A percentile compares a stretch with the other conserved stretches of the same genome.
Conservation (phyloP, 208 protist species). For the Trypanosomatidae sp. region DNA sequence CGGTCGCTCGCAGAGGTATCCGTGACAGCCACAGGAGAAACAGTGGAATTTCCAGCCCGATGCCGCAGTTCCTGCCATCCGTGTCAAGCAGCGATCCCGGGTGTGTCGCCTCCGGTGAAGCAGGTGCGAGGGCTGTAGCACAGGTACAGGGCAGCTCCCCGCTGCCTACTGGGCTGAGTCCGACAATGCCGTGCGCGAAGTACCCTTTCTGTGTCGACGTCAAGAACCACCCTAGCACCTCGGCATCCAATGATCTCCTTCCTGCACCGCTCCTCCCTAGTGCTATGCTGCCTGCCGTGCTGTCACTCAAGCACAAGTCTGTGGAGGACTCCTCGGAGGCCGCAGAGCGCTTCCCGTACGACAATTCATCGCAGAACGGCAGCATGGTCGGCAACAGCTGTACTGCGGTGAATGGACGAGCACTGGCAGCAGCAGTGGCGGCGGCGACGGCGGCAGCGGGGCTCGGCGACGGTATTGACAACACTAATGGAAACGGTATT, state of each 20-base stretch:
- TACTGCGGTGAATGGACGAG: constrained; percentile 15
- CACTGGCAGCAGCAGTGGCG: constrained; percentile 12
- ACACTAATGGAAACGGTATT: background rate
- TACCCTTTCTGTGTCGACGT: background rate
- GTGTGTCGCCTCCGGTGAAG: background rate
- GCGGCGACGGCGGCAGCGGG: constrained; percentile 15
- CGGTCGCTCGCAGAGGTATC: background rate
- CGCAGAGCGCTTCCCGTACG: constrained; percentile 15
- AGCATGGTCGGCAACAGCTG: constrained; percentile 11
- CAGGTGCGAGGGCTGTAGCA: background rate
- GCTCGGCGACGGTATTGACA: background rate
- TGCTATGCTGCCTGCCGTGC: background rate
- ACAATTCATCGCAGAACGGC: constrained; percentile 11
- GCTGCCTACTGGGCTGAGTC: background rate
- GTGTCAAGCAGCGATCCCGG: background rate
- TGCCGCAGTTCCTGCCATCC: background rate
- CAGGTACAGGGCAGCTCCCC: background rate
- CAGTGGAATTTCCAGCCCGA: background rate
- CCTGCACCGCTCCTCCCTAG: background rate
- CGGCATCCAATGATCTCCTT: background rate
- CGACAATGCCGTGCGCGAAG: background rate
- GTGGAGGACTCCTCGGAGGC: background rate
- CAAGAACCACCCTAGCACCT: background rate
- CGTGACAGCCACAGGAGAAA: background rate
- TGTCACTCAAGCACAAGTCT: background rate